These are phyloP conservation scores for Aegilops speltoides DNA, from an alignment of 176 grass and related monocot genomes.

Conservation along the genomic window DNA sequence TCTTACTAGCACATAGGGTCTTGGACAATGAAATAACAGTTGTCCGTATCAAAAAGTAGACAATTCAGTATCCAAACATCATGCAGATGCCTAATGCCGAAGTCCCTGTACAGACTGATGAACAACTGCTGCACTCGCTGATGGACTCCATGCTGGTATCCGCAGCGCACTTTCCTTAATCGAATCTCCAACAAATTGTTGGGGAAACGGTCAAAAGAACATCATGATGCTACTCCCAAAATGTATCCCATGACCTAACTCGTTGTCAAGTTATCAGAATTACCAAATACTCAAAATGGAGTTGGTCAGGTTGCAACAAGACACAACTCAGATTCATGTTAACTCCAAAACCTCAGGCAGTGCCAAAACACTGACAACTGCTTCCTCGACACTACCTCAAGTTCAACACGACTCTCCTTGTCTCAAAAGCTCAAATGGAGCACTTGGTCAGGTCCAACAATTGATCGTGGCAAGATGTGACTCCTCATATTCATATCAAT, in stretches of 20 bases:
- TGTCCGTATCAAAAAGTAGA: neutral
- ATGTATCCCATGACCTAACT: neutral
- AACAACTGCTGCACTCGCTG: neutral
- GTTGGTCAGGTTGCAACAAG: slow-evolving; percentile 2
- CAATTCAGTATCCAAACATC: slow-evolving; percentile 6
- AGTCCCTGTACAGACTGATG: slow-evolving; percentile 1
- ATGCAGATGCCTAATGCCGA: slow-evolving; percentile 15
- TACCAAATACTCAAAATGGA: slow-evolving; percentile 7
- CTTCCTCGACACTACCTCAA: slow-evolving; percentile 13
- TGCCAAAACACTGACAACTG: slow-evolving; percentile 5
- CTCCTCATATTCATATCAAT: neutral
- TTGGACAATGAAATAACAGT: neutral
- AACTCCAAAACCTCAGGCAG: slow-evolving; percentile 23
- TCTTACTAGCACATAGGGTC: neutral
- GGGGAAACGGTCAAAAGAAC: slow-evolving; percentile 19
- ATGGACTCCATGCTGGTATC: slow-evolving; percentile 5
- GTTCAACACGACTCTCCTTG: neutral
- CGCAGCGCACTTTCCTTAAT: neutral
- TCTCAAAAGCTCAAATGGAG: slow-evolving; percentile 16
- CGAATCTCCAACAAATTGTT: slow-evolving; percentile 19
- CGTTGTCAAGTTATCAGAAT: slow-evolving; percentile 3
- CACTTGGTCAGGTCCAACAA: slow-evolving; percentile 2
- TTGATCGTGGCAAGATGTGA: slow-evolving; percentile 14
- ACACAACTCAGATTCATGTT: slow-evolving; percentile 13
- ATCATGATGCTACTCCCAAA: slow-evolving; percentile 23